Percentiles rank a stretch among this genome's conserved stretches.
Conservation (phyloP, 768 basidiomycete species). For the Suillus bovinus region DNA sequence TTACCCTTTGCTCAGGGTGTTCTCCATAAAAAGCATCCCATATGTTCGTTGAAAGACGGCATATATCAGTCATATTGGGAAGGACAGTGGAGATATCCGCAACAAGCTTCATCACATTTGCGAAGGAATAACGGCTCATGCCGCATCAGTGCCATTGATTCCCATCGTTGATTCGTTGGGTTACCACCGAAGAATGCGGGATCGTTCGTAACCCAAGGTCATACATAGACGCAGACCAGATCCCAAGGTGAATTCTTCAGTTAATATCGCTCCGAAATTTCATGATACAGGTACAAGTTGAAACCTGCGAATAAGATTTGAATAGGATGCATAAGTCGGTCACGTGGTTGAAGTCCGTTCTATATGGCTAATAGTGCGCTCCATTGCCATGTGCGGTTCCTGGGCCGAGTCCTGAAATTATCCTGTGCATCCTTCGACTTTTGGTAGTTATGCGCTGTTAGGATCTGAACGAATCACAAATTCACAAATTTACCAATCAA, state of each 20-base stretch:
- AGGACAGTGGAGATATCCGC: constrained; percentile 83
- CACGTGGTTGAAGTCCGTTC: background rate
- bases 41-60: constrained; percentile 39
- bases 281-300: background rate
- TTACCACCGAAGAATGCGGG: constrained; percentile 16
- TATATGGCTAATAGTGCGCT: too few species aligned
- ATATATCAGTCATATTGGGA: constrained; percentile 69
- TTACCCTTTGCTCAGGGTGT: constrained; percentile 59
- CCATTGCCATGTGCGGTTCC: too few species aligned
- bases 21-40: constrained; percentile 74
- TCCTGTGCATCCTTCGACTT: constrained; percentile 23
- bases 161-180: constrained; percentile 16
- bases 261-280: background rate
- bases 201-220: constrained; percentile 23
- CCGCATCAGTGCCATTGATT: constrained; percentile 18
- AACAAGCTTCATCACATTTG: constrained; percentile 81
- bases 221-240: background rate
- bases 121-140: constrained; percentile 65
- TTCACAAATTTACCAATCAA: constrained; percentile 24
- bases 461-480: background rate
- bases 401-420: constrained; percentile 22
- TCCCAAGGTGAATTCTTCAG: background rate
- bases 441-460: constrained; percentile 16
- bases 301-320: background rate
- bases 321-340: background rate